These are phyloP conservation scores for Penicillium glabrum DNA, from an alignment of 2,329 filamentous ascomycete genomes.

Conservation along the genomic window DNA sequence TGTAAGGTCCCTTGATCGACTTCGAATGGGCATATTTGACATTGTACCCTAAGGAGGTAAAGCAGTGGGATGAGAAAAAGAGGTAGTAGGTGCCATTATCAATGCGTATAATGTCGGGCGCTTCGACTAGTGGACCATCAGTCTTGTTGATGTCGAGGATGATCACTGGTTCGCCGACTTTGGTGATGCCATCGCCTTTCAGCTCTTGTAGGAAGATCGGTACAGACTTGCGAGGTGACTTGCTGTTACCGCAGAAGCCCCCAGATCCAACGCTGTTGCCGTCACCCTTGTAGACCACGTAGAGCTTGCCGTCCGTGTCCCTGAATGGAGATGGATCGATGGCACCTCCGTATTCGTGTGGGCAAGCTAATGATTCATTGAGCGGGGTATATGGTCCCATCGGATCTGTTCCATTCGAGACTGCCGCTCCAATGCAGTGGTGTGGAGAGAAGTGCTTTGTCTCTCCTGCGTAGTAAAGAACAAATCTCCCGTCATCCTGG, in stretches of 20 bases:
- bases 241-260: conserved; percentile 46
- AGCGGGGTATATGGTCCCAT: conserved; percentile 50
- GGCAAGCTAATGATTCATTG: conserved; percentile 52
- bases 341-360: conserved; percentile 54
- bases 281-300: conserved; percentile 65
- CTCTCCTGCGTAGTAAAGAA: conserved; percentile 59
- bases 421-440: conserved; percentile 61
- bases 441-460: conserved; percentile 35
- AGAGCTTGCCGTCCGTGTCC: conserved; percentile 55
- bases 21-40: conserved; percentile 57
- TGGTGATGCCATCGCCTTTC: conserved; percentile 50
- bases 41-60: conserved; percentile 54
- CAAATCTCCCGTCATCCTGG: conserved; percentile 48
- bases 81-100: conserved; percentile 52
- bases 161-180: conserved; percentile 51
- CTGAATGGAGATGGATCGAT: conserved; percentile 62
- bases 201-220: conserved; percentile 42
- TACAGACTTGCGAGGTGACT: conserved; percentile 28
- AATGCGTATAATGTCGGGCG: conserved; percentile 49
- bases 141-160: conserved; percentile 61
- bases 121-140: conserved; percentile 63
- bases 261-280: conserved; percentile 55
- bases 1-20: conserved; percentile 37
- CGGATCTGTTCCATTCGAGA: conserved; percentile 29
- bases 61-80: conserved; percentile 63